phyloP scores from a whole-genome alignment of 768 basidiomycete genomes.

The Sistotremastrum niveocremeum region DNA sequence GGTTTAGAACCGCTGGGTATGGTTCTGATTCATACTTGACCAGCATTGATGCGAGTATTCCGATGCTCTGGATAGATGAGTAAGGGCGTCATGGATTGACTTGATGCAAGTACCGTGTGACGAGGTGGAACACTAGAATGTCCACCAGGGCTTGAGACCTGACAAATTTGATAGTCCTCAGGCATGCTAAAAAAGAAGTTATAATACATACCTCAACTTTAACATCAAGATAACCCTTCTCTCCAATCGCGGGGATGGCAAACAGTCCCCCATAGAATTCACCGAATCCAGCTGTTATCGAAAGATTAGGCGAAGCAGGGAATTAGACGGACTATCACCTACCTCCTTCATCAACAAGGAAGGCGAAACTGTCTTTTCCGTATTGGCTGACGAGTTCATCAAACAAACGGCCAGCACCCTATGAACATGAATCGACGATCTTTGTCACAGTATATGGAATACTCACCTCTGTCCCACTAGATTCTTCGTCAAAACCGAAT shows the following conservation, averaged over 20 bases:
- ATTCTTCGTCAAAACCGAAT: conserved; percentile 61
- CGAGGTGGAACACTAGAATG: conserved; percentile 28
- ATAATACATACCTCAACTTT: conserved; percentile 12
- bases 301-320: conserved; percentile 2
- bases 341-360: conserved; percentile 37
- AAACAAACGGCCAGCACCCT: conserved; percentile 19
- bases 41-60: conserved; percentile 61
- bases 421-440: neutral
- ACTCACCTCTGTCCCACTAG: conserved; percentile 33
- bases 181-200: no score
- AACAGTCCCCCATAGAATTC: conserved; percentile 10
- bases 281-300: conserved; percentile 5
- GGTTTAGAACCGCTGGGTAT: conserved; percentile 33
- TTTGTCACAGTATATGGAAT: neutral
- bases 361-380: conserved; percentile 24
- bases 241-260: conserved; percentile 10
- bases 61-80: conserved; percentile 33
- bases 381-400: conserved; percentile 21
- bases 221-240: conserved; percentile 21
- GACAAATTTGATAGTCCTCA: no score
- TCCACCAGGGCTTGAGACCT: conserved; percentile 18
- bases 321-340: conserved; percentile 3
- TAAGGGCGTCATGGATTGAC: neutral
- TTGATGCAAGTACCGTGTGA: conserved; percentile 20
- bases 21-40: conserved; percentile 59